These are phyloP conservation scores for Colletotrichum sp. DNA, from an alignment of 2,329 filamentous ascomycete genomes.

Conservation along the genomic window DNA sequence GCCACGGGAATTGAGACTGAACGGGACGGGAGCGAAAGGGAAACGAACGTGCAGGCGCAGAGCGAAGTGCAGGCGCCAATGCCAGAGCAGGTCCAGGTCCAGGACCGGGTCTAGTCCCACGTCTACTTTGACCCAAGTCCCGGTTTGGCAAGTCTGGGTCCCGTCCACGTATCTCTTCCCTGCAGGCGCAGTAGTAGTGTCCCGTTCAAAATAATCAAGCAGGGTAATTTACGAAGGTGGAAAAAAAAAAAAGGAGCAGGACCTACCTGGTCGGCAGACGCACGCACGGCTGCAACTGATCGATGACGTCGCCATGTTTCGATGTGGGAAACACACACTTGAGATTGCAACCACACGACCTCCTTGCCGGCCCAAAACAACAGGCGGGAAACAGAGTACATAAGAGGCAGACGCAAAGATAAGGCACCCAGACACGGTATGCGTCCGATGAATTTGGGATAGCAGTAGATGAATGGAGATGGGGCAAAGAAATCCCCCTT, in stretches of 20 bases:
- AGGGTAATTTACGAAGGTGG: not conserved
- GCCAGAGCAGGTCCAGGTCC: not conserved
- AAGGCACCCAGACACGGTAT: not conserved
- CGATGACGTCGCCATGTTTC: constrained; percentile 19
- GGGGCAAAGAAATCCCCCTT: not conserved
- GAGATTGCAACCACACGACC: not conserved
- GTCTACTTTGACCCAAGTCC: not conserved
- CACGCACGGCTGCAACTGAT: not conserved
- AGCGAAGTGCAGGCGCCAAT: not conserved
- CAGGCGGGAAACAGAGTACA: not conserved
- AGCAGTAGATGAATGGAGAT: not conserved
- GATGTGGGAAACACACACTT: constrained; percentile 13
- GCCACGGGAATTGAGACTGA: not conserved
- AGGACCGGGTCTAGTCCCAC: not conserved
- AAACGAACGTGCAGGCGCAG: not conserved
- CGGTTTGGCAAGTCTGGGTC: constrained; percentile 1
- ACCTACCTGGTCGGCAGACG: not conserved
- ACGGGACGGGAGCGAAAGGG: not conserved
- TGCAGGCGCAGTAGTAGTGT: not conserved
- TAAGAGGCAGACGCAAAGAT: not conserved
- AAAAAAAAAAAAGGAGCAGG: not conserved
- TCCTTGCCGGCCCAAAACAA: not conserved
- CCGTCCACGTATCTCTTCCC: not conserved
- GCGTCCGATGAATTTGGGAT: not conserved
- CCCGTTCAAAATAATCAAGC: not conserved